Percentiles rank a stretch among this genome's conserved stretches.
Evolutionary conservation across 116 monocot genomes (phyloP).

Genomic region (Iris pallida): DNA sequence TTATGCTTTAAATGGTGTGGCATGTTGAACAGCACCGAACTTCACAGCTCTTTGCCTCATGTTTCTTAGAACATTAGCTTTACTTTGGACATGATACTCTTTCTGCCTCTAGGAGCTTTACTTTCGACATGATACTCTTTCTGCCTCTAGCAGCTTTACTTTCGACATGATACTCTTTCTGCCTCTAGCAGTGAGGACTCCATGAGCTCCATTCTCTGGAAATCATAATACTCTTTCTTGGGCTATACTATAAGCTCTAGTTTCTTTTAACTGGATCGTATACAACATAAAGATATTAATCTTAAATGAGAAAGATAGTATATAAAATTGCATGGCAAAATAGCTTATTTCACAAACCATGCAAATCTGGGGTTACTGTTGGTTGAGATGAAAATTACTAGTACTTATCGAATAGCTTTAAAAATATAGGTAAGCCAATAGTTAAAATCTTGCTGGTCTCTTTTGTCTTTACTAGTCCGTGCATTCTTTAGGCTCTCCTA

Average conservation of each 20-base stretch:
- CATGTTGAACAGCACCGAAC: constrained; percentile 9
- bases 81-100: constrained; percentile 6
- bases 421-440: too few relatives aligned
- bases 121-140: constrained; percentile 3
- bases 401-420: too few relatives aligned
- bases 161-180: constrained; percentile 1
- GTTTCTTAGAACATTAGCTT: constrained; percentile 11
- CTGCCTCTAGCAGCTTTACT: constrained; percentile 12
- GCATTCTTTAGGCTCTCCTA: neutral
- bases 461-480: neutral
- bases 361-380: too few relatives aligned
- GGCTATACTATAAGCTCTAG: constrained; percentile 5
- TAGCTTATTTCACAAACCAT: too few relatives aligned
- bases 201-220: neutral
- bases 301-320: too few relatives aligned
- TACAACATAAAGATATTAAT: too few relatives aligned
- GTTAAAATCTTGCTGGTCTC: neutral
- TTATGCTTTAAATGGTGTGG: constrained; percentile 8
- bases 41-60: constrained; percentile 9
- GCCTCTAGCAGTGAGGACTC: neutral
- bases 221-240: constrained; percentile 2
- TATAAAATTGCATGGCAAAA: too few relatives aligned
- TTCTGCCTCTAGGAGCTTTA: too few relatives aligned
- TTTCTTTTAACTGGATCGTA: too few relatives aligned
- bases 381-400: too few relatives aligned